Evolutionary conservation across 345 rosid species (phyloP).

Genomic region (Brassica juncea): DNA sequence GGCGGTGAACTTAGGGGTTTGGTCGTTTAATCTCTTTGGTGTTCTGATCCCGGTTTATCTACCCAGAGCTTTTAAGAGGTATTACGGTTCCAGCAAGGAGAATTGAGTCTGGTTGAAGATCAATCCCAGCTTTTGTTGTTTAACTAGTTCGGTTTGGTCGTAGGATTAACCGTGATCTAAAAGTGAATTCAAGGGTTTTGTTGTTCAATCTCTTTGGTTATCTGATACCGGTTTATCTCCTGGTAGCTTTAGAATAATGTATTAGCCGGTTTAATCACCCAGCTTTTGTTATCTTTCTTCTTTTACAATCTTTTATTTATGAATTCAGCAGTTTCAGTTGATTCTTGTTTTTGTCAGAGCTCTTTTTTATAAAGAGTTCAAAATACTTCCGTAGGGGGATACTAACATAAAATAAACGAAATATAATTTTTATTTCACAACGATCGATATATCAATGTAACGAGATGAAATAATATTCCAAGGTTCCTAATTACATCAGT

Average conservation of each 20-base stretch:
- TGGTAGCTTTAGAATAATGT: not conserved
- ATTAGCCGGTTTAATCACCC: not conserved
- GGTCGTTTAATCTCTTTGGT: slow-evolving; percentile 89
- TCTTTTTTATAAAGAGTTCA: not conserved
- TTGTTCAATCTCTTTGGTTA: not conserved
- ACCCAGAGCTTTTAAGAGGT: slow-evolving; percentile 73
- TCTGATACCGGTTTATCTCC: not conserved
- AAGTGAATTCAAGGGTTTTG: not conserved
- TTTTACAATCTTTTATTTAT: not conserved
- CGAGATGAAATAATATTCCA: slow-evolving; percentile 14
- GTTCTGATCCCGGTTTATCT: slow-evolving; percentile 82
- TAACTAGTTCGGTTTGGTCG: not conserved
- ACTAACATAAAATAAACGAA: not conserved
- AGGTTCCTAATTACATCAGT: slow-evolving; percentile 27
- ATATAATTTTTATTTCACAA: not conserved
- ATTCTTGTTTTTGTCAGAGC: not conserved
- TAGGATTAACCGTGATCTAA: not conserved
- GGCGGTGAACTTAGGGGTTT: slow-evolving; percentile 63
- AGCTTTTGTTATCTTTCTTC: not conserved
- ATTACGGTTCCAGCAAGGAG: slow-evolving; percentile 48
- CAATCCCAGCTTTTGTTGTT: not conserved
- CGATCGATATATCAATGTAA: not conserved
- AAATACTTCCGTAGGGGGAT: not conserved
- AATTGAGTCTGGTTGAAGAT: slow-evolving; percentile 23
- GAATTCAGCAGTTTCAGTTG: not conserved